Percentiles rank a stretch among this genome's conserved stretches.
Evolutionary conservation across 306 rosid species (phyloP).

Genomic region (Styphnolobium japonicum): DNA sequence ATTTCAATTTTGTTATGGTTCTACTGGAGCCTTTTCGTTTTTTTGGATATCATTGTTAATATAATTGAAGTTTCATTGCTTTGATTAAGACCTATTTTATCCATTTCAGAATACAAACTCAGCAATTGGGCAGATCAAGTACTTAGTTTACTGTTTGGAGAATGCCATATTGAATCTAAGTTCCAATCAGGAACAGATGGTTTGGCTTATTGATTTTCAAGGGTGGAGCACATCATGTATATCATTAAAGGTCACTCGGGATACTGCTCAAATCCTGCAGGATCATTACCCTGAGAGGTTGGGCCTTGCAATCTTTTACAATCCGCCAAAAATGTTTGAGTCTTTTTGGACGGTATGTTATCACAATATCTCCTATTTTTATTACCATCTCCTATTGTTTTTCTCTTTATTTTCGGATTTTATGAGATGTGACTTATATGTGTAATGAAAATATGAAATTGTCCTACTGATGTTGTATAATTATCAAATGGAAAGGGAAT

Average conservation of each 20-base stretch:
- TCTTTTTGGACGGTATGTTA: conserved; percentile 80
- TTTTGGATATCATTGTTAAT: neutral
- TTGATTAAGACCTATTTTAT: conserved; percentile 17
- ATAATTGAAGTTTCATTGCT: conserved; percentile 1
- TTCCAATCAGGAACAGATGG: conserved; percentile 68
- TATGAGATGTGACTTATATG: neutral
- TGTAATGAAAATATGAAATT: neutral
- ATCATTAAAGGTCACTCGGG: conserved; percentile 66
- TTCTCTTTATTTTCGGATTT: neutral
- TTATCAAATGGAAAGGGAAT: neutral
- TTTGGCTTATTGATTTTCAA: conserved; percentile 80
- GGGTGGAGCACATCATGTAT: conserved; percentile 58
- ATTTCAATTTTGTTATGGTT: neutral
- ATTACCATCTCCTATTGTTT: neutral
- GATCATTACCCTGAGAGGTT: conserved; percentile 83
- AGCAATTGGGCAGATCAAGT: conserved; percentile 48
- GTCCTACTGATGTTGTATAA: neutral
- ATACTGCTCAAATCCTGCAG: conserved; percentile 64
- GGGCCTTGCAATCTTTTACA: conserved; percentile 72
- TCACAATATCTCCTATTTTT: conserved; percentile 15
- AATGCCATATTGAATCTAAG: conserved; percentile 56
- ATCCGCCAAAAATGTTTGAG: conserved; percentile 84
- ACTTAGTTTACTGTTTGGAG: conserved; percentile 80
- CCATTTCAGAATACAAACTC: conserved; percentile 48
- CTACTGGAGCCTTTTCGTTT: neutral